Percentiles rank a stretch among this genome's conserved stretches.
Conservation (phyloP, 106 monocot species). For the Dendrobium catenatum region DNA sequence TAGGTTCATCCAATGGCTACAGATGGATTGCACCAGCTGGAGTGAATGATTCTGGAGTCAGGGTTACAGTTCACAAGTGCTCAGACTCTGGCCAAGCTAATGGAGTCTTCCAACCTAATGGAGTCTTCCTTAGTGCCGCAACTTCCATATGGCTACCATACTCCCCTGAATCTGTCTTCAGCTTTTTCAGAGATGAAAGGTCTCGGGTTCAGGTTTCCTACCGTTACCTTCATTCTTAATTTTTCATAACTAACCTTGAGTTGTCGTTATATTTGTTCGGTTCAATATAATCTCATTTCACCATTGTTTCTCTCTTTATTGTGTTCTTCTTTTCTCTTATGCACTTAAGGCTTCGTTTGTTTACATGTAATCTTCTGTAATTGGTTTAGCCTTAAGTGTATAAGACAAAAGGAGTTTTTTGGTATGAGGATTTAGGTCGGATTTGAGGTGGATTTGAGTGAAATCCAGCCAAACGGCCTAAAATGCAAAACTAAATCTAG, state of each 20-base stretch:
- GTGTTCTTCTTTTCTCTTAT: background rate
- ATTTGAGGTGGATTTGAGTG: no score
- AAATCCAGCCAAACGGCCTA: no score
- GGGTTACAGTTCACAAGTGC: slow-evolving; percentile 38
- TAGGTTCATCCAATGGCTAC: slow-evolving; percentile 33
- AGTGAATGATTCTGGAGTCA: slow-evolving; percentile 41
- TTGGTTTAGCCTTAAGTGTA: no score
- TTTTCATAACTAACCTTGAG: background rate
- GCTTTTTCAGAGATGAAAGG: slow-evolving; percentile 43
- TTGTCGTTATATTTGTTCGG: no score
- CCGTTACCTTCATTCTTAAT: background rate
- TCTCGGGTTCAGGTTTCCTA: slow-evolving; percentile 41
- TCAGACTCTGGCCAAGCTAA: slow-evolving; percentile 29
- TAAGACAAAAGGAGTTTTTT: no score
- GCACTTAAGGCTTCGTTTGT: background rate
- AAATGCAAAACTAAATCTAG: no score
- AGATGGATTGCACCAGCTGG: slow-evolving; percentile 42
- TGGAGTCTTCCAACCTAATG: slow-evolving; percentile 35
- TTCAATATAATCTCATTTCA: background rate
- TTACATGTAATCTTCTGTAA: background rate
- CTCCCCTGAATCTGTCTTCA: slow-evolving; percentile 36
- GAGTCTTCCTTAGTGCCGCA: slow-evolving; percentile 46
- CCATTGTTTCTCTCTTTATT: background rate
- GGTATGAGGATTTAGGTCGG: no score
- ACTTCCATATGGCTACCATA: slow-evolving; percentile 62